Conservation (phyloP, 768 basidiomycete species). For the Sistotremastrum niveocremeum region DNA sequence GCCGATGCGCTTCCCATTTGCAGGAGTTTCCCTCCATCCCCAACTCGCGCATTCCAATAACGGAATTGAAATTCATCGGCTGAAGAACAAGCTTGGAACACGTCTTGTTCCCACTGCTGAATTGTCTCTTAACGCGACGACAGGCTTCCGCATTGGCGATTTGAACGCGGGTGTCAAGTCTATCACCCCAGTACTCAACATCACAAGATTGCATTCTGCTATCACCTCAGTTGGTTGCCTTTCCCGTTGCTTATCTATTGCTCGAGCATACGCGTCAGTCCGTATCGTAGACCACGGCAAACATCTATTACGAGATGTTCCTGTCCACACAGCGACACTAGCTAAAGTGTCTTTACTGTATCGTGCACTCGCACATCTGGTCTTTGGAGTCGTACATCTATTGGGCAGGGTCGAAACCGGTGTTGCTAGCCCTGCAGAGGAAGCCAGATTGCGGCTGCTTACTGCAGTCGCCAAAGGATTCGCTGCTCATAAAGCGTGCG, state of each 20-base stretch:
- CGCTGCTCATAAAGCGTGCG: constrained; percentile 45
- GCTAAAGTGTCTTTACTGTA: constrained; percentile 49
- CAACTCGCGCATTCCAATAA: constrained; percentile 39
- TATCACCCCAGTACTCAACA: constrained; percentile 61
- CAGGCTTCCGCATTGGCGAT: constrained; percentile 49
- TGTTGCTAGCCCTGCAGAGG: constrained; percentile 34
- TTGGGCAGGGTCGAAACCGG: constrained; percentile 52
- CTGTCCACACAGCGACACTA: constrained; percentile 52
- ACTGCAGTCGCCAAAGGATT: constrained; percentile 64
- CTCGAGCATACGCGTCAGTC: constrained; percentile 47
- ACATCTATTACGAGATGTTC: constrained; percentile 36
- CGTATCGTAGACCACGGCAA: constrained; percentile 40
- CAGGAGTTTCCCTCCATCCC: constrained; percentile 28
- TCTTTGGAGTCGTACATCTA: constrained; percentile 43
- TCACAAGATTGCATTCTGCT: constrained; percentile 60
- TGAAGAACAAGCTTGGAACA: constrained; percentile 73
- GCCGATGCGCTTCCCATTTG: constrained; percentile 36
- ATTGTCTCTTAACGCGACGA: constrained; percentile 42
- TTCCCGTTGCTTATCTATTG: constrained; percentile 50
- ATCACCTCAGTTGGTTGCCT: constrained; percentile 41
- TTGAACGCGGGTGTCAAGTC: constrained; percentile 48
- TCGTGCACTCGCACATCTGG: constrained; percentile 49
- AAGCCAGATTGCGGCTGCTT: constrained; percentile 41
- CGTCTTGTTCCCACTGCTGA: constrained; percentile 65
- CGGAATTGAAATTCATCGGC: constrained; percentile 52